Percentiles rank a stretch among this genome's conserved stretches.
Conservation (phyloP, 1,284 basidiomycete species). For the Heimioporus retisporus region DNA sequence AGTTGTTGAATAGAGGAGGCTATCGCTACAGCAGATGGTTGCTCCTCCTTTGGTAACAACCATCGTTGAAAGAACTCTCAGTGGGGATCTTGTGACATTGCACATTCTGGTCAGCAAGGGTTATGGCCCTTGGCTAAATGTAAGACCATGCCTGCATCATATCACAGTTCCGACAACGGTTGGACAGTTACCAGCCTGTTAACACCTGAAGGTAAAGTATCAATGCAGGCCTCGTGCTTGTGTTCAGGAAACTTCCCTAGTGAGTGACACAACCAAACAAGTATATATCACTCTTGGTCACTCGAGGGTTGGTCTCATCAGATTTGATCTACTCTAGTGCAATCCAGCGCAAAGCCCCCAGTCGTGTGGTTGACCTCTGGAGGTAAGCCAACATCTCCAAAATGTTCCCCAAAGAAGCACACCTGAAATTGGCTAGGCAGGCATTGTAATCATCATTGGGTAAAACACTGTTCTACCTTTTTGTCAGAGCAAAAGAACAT, state of each 20-base stretch:
- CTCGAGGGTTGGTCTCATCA: not conserved
- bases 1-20: not conserved
- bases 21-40: conserved; percentile 5
- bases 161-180: not conserved
- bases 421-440: conserved; percentile 4
- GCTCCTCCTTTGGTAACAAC: conserved; percentile 12
- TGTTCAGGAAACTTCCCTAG: not conserved
- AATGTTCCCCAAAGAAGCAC: not conserved
- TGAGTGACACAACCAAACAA: conserved; percentile 11
- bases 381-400: not conserved
- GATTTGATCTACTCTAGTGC: not conserved
- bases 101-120: not conserved
- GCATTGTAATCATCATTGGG: conserved; percentile 5
- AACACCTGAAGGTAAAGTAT: conserved; percentile 1
- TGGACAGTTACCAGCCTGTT: not conserved
- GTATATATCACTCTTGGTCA: conserved; percentile 9
- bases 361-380: not conserved
- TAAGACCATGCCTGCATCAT: not conserved
- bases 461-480: conserved; percentile 11
- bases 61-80: conserved; percentile 24
- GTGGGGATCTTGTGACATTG: conserved; percentile 5
- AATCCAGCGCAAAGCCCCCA: not conserved
- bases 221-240: not conserved
- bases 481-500: not conserved
- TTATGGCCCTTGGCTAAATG: not conserved